A percentile compares a stretch with the other conserved stretches of the same genome.
Conservation (phyloP, 345 rosid genomes). For the Combretum micranthum region DNA sequence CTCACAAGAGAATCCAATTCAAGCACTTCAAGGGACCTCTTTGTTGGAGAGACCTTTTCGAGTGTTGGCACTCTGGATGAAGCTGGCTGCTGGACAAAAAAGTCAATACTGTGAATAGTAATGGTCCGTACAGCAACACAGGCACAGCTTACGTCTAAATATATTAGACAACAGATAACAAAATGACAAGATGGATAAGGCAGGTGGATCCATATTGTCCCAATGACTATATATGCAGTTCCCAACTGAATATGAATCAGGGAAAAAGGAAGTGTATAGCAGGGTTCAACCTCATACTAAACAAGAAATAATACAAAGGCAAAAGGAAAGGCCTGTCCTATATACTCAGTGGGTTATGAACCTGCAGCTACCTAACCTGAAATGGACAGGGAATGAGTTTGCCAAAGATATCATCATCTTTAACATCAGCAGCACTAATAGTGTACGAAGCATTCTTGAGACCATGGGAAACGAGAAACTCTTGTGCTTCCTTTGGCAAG, state of each 20-base stretch:
- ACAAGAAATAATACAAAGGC: not conserved
- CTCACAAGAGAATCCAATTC: conserved; percentile 7
- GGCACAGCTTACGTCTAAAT: not conserved
- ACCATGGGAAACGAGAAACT: conserved; percentile 57
- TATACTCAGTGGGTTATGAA: not conserved
- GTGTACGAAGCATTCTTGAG: conserved; percentile 69
- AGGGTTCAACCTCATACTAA: not conserved
- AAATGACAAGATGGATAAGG: too few relatives aligned
- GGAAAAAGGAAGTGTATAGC: too few relatives aligned
- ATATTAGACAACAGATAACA: too few relatives aligned
- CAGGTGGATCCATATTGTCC: too few relatives aligned
- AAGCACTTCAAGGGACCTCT: conserved; percentile 5
- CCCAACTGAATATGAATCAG: too few relatives aligned
- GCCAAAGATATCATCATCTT: conserved; percentile 28
- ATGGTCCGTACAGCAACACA: not conserved
- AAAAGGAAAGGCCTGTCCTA: not conserved
- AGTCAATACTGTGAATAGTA: not conserved
- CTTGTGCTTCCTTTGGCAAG: conserved; percentile 50
- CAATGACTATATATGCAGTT: too few relatives aligned
- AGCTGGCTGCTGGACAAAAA: conserved; percentile 19
- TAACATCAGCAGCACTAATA: conserved; percentile 60
- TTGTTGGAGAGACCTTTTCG: conserved; percentile 5
- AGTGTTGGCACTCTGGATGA: conserved; percentile 11
- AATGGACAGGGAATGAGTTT: conserved; percentile 15
- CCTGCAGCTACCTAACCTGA: conserved; percentile 10